Evolutionary conservation across 768 basidiomycete genomes (phyloP), one percentile per base, ranked within the genome.

Genomic region (Crepidotus variabilis): DNA sequence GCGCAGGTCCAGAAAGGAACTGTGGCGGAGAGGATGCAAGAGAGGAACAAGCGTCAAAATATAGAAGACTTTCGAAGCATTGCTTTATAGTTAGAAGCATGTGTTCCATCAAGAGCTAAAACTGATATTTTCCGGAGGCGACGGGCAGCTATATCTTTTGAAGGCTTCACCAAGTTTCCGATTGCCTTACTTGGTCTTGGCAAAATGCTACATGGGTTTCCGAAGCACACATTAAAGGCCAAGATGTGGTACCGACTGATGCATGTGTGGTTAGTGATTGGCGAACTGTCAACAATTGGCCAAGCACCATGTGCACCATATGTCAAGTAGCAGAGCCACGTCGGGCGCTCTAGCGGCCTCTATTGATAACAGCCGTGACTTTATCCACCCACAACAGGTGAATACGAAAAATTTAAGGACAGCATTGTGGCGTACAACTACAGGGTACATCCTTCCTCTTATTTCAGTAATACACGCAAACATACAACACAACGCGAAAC

Each of bases 31-130:
- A 8, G 49, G 36, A 34, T 36, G 50, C 39, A 18, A 49, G 23
- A 45, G 51, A 33, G 23, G 39, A 46, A 48, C 39, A 28, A 33
- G 52, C 51, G 56, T 56, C 39, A 51, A 51, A 52, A 49, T 14
- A 43, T 5, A 3, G 39, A 16, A 43, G 18, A 43, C n/a, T 43
- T 5, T 3, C 39, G 11, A 4, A 14, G 18, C 18, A 14, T 20
- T 43, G 39, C 39, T 43, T 43, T 43, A 43, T 43, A 43, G 39
- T 43, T 43, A 20, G 39, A 43, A 43, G 39, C 13, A 43, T 28
- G 28, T 8, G 39, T 11, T 16, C 18, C 39, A 43, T 16, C 39
- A 28, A 28, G 28, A n/a, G n/a, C n/a, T n/a, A n/a, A 28, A 28
- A 28, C 28, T 4, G 28, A 3, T 28, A 8, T 28, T 28, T 8